Percentiles rank a stretch among this genome's conserved stretches.
Evolutionary conservation across 2,329 filamentous ascomycete genomes (phyloP).

Genomic region (Pezicula rhizophila): DNA sequence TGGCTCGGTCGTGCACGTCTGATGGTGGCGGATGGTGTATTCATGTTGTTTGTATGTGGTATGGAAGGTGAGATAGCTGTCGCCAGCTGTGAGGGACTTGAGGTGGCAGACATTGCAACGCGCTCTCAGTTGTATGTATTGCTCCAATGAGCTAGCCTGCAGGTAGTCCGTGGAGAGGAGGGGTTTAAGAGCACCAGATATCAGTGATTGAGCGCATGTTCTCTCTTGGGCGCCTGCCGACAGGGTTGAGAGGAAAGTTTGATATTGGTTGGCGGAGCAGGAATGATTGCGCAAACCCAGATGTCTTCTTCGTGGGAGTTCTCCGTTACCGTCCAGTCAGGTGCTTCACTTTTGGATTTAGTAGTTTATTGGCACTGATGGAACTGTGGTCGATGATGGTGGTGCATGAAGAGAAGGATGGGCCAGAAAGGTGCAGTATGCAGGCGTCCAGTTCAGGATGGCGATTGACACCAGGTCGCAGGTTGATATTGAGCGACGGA

Average conservation of each 20-base stretch:
- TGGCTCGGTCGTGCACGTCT: slow-evolving; percentile 20
- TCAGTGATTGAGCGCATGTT: slow-evolving; percentile 22
- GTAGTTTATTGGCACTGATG: not conserved
- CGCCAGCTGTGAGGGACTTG: slow-evolving; percentile 14
- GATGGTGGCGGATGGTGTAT: slow-evolving; percentile 11
- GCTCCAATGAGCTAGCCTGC: slow-evolving; percentile 17
- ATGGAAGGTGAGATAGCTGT: slow-evolving; percentile 7
- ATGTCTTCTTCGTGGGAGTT: not conserved
- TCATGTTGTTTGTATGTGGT: slow-evolving; percentile 10
- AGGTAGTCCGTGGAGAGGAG: slow-evolving; percentile 8
- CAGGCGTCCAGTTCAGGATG: not conserved
- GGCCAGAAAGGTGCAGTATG: not conserved
- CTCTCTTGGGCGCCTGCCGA: slow-evolving; percentile 7
- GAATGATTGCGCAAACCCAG: not conserved
- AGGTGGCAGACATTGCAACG: slow-evolving; percentile 14
- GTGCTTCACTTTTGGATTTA: not conserved
- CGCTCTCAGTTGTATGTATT: slow-evolving; percentile 1
- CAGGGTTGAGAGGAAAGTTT: not conserved
- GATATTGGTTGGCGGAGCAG: not conserved
- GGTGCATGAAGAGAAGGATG: not conserved
- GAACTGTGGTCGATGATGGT: not conserved
- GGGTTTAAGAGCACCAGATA: slow-evolving; percentile 15
- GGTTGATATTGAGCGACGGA: not conserved
- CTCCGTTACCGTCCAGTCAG: not conserved
- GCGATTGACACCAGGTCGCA: not conserved